phyloP scores from a whole-genome alignment of 768 basidiomycete species.

The Boletellus sp. region DNA sequence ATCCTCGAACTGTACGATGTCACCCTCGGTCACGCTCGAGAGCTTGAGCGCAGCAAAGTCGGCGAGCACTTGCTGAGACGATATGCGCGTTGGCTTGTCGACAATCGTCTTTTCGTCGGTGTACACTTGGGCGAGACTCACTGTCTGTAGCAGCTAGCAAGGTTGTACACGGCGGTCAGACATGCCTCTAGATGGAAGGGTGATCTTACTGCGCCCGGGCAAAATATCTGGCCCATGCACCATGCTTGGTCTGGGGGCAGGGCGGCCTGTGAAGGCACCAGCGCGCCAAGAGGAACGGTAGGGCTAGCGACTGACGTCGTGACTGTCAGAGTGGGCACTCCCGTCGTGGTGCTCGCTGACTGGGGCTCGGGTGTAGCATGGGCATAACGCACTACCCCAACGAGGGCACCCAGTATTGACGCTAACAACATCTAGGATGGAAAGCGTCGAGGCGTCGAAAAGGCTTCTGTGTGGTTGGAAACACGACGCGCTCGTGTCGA shows the following conservation, averaged over 20 bases:
- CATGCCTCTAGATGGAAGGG: no score
- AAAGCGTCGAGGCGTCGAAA: neutral
- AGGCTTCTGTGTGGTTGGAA: no score
- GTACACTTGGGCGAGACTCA: slow-evolving; percentile 73
- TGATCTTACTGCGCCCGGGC: slow-evolving; percentile 65
- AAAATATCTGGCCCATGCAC: slow-evolving; percentile 79
- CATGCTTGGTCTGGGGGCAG: slow-evolving; percentile 69
- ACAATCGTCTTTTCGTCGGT: slow-evolving; percentile 85
- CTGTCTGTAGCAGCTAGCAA: slow-evolving; percentile 74
- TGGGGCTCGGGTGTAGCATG: slow-evolving; percentile 15
- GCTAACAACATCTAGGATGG: slow-evolving; percentile 31
- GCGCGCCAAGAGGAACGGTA: slow-evolving; percentile 46
- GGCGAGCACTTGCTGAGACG: slow-evolving; percentile 59
- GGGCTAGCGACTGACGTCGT: slow-evolving; percentile 65
- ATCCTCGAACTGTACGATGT: slow-evolving; percentile 67
- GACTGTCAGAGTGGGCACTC: slow-evolving; percentile 38
- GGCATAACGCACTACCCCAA: slow-evolving; percentile 7
- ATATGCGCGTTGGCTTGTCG: slow-evolving; percentile 79
- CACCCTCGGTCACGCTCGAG: slow-evolving; percentile 52
- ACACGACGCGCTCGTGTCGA: neutral
- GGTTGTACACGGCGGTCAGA: neutral
- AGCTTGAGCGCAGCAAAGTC: slow-evolving; percentile 51
- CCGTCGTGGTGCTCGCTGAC: slow-evolving; percentile 11
- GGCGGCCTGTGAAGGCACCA: slow-evolving; percentile 62
- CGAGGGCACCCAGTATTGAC: slow-evolving; percentile 10